Base-by-base conservation (phyloP, 441 rosid genomes). In the Eruca vesicaria region DNA sequence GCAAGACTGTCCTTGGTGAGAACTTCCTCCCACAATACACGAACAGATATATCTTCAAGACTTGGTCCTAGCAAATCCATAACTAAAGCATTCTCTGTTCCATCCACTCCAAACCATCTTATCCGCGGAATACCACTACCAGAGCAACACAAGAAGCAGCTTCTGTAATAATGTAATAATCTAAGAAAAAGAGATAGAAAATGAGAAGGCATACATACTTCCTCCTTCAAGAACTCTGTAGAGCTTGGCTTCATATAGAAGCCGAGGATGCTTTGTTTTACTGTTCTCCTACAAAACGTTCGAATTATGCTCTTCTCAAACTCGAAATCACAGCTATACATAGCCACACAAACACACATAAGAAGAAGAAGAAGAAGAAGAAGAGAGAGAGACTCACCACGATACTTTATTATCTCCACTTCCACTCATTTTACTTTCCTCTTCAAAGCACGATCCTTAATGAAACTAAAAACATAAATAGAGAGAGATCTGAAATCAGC, bases 201-300 rank as follows among this genome's bases (percentile, higher is more conserved):
- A 50, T 50, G 5, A 33, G 72, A 65, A n/a, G 45, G 23, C 94
- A 52, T 80, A n/a, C n/a, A n/a, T n/a, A 88, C 92, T 83, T 83
- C 90, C 90, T 85, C 89, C 92, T 80, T 85, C 90, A 68, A 89
- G 90, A 77, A 83, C 73, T 63, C 83, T 82, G 71, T 89, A 89
- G 2, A 89, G 64, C 82, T 89, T 87, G 35, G 91, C 91, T 73
- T 89, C 92, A 21, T 85, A 87, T 2, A 84, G 85, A 77, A 89
- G 84, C 18, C 86, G 93, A 0, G 90, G 93, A 74, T 89, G 91
- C 72, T 86, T 89, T 2, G 93, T 86, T 82, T 83, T 81, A 77
- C 79, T 86, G 71, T 86, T 85, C 74, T 89, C 93, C 93, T 89
- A 83, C 67, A 63, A 12, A n/a, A n/a, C n/a, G n/a, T n/a, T n/a